Conservation (phyloP, 805 yeast species). For the Cephaloascus albidus region DNA sequence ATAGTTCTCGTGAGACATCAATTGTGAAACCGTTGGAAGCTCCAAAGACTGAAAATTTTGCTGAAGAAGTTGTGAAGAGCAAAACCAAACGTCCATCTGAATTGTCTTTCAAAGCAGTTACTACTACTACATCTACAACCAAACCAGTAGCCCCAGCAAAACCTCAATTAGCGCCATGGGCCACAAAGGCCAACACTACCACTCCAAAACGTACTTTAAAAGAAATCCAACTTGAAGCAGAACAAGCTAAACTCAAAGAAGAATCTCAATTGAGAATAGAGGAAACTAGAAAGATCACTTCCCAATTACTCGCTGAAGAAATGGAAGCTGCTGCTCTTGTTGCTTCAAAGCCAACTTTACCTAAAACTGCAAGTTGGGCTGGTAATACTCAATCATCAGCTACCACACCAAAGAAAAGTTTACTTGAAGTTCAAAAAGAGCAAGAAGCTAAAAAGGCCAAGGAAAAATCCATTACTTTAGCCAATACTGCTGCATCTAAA, state of each 20-base stretch:
- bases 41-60: neutral
- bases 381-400: constrained; percentile 11
- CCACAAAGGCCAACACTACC: constrained; percentile 15
- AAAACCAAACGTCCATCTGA: too few species aligned
- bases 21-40: too few species aligned
- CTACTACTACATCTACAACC: constrained; percentile 1
- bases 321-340: constrained; percentile 11
- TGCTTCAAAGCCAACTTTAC: constrained; percentile 16
- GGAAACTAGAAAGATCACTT: constrained; percentile 2
- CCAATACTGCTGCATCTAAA: constrained; percentile 13
- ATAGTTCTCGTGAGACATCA: too few species aligned
- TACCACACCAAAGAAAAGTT: constrained; percentile 32
- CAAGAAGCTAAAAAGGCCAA: constrained; percentile 27
- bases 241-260: constrained; percentile 30
- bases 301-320: constrained; percentile 1
- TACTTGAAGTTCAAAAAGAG: constrained; percentile 56
- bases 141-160: neutral
- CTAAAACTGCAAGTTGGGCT: constrained; percentile 34
- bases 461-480: constrained; percentile 6
- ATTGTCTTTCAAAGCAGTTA: constrained; percentile 1
- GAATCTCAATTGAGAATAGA: constrained; percentile 28
- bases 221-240: constrained; percentile 39
- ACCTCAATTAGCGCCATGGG: constrained; percentile 43
- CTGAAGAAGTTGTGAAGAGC: too few species aligned
- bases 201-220: constrained; percentile 36